A percentile compares a stretch with the other conserved stretches of the same genome.
Evolutionary conservation across 805 yeast species (phyloP).

Genomic region (Saccharomyces paradoxus): DNA sequence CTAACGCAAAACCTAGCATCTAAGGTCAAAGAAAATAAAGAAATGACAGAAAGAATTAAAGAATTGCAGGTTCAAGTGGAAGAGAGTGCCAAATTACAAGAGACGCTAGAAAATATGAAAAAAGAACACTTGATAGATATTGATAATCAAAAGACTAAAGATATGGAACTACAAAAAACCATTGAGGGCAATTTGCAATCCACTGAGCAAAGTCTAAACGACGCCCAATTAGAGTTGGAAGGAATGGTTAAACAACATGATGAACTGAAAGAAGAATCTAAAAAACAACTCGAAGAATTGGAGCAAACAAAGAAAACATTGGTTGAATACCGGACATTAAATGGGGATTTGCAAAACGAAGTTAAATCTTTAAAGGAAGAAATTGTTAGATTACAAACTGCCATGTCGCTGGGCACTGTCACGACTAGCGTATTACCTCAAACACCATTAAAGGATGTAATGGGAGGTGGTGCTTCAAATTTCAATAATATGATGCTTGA

Average conservation of each 20-base stretch:
- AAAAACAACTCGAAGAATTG: conserved; percentile 52
- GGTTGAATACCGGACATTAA: conserved; percentile 52
- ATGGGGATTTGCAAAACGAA: conserved; percentile 55
- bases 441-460: conserved; percentile 29
- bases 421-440: conserved; percentile 24
- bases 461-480: conserved; percentile 24
- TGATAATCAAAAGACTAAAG: conserved; percentile 39
- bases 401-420: conserved; percentile 28
- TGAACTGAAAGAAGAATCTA: conserved; percentile 56
- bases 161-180: conserved; percentile 39
- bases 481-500: background rate
- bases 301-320: conserved; percentile 51
- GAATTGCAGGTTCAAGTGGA: conserved; percentile 42
- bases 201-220: conserved; percentile 48
- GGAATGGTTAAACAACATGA: conserved; percentile 54
- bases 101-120: conserved; percentile 47
- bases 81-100: conserved; percentile 46
- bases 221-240: conserved; percentile 51
- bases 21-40: conserved; percentile 75
- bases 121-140: conserved; percentile 42
- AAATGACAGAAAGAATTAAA: conserved; percentile 54
- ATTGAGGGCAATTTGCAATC: conserved; percentile 49
- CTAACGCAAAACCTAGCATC: conserved; percentile 76
- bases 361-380: conserved; percentile 42
- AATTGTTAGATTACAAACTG: conserved; percentile 36